Conservation (phyloP, 371 early-diverging fungal genomes). For the Haplosporangium sp. region DNA sequence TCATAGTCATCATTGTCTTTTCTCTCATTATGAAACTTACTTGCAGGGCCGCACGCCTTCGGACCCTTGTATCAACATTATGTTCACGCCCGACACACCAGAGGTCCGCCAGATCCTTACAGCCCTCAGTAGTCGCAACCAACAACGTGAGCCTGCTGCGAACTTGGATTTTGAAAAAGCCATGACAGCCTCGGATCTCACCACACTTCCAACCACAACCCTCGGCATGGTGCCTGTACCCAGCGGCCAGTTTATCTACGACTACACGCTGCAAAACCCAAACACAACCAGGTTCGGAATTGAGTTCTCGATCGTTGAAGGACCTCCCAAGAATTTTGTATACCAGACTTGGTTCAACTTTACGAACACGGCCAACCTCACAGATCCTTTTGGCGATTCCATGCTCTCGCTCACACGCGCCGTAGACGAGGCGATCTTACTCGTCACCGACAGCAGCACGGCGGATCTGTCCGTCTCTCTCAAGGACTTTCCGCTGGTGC, state of each 20-base stretch:
- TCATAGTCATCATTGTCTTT: conserved; percentile 7
- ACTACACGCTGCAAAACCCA: conserved; percentile 68
- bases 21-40: background rate
- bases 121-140: conserved; percentile 33
- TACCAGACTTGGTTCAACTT: conserved; percentile 82
- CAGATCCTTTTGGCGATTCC: conserved; percentile 70
- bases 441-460: conserved; percentile 42
- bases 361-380: conserved; percentile 61
- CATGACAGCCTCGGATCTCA: conserved; percentile 46
- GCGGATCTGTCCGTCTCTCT: conserved; percentile 60
- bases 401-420: conserved; percentile 68
- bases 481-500: conserved; percentile 77
- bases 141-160: conserved; percentile 30
- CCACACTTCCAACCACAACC: conserved; percentile 46
- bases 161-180: conserved; percentile 32
- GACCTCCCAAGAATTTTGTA: conserved; percentile 62
- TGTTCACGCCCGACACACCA: conserved; percentile 68
- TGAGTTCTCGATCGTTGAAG: conserved; percentile 51
- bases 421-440: conserved; percentile 72
- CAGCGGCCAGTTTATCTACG: conserved; percentile 67
- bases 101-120: conserved; percentile 60
- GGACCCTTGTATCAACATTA: conserved; percentile 70
- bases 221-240: conserved; percentile 70
- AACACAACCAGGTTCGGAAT: conserved; percentile 74
- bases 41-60: conserved; percentile 53